Evolutionary conservation across 257 asterid genomes (phyloP), one percentile per base, ranked within the genome.

Genomic region (Ocimum tenuiflorum): DNA sequence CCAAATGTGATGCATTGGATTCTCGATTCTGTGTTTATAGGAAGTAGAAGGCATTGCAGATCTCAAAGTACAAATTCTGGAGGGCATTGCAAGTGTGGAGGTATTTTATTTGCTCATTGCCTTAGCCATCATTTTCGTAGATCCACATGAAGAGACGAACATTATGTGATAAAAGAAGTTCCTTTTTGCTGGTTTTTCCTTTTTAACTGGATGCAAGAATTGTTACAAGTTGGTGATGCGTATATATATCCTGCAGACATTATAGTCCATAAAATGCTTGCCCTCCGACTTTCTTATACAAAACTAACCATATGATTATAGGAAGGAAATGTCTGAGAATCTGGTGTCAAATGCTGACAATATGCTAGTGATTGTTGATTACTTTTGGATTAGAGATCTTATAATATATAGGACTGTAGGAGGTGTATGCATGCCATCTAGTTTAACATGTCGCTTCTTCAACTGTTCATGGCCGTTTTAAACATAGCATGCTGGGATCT

Each of bases 11-110:
- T 27, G 31, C 4, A 27, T 64, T 45, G 61, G 47, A 65, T 12
- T 27, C 42, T 23, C 9, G 18, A 27, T 38, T 71, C 36, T 8
- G 18, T 50, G 43, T 43, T 59, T 77, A 24, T 70, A 88, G 97
- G 94, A 70, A 70, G 65, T 75, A 49, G 96, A 84, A 75, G 97
- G 91, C 50, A 38, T 91, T 63, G 10, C 94, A 12, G 86, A 79
- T 83, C 84, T 88, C 79, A 82, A 77, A 80, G 86, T 91, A 67
- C 77, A 69, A 77, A 74, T 91, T 60, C 52, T 69, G 9, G 96
- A 91, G 82, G 94, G 97, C 22, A 83, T 91, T 79, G 97, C 95
- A 68, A 88, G 87, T 45, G 95, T 91, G 22, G 83, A 86, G 88
- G 95, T 88, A 81, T 75, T 71, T 14, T 65, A 71, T 24, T 31